A percentile compares a stretch with the other conserved stretches of the same genome.
Conservation (phyloP, 2,329 filamentous ascomycete species). For the Gnomoniopsis smithogilvyi region DNA sequence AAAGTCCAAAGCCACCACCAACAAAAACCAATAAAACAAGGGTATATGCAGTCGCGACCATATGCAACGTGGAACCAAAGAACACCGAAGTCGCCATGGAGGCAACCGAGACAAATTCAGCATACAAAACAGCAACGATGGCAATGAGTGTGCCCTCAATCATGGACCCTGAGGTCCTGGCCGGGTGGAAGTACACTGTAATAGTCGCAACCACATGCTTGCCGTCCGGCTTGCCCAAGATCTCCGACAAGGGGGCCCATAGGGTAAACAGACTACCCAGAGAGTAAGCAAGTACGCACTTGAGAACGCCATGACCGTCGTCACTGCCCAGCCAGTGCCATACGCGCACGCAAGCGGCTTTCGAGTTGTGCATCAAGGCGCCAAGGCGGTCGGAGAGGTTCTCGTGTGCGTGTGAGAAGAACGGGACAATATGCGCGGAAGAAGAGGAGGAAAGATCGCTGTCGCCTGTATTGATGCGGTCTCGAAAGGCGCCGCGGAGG, state of each 20-base stretch:
- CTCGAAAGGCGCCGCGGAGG: slow-evolving; percentile 53
- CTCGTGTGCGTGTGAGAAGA: slow-evolving; percentile 30
- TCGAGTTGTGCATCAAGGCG: slow-evolving; percentile 35
- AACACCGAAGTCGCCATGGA: slow-evolving; percentile 88
- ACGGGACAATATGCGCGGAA: slow-evolving; percentile 30
- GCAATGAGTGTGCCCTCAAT: slow-evolving; percentile 78
- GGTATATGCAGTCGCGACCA: slow-evolving; percentile 70
- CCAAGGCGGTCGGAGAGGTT: slow-evolving; percentile 33
- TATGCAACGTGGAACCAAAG: slow-evolving; percentile 64
- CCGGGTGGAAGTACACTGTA: slow-evolving; percentile 92
- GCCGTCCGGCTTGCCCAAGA: slow-evolving; percentile 80
- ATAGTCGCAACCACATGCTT: slow-evolving; percentile 94
- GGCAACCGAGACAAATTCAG: slow-evolving; percentile 69
- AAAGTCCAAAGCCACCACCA: slow-evolving; percentile 79
- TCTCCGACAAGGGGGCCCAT: slow-evolving; percentile 65
- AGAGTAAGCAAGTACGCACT: slow-evolving; percentile 87
- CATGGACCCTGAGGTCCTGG: slow-evolving; percentile 84
- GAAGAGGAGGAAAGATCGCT: slow-evolving; percentile 29
- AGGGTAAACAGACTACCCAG: slow-evolving; percentile 86
- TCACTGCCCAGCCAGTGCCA: slow-evolving; percentile 66
- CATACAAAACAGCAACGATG: slow-evolving; percentile 74
- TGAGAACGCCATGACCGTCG: slow-evolving; percentile 76
- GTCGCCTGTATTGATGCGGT: slow-evolving; percentile 20
- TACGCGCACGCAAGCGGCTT: slow-evolving; percentile 34
- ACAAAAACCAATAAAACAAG: slow-evolving; percentile 81